phyloP scores from a whole-genome alignment of 1,284 basidiomycete genomes.

The Mycosarcoma mackinlayi region DNA sequence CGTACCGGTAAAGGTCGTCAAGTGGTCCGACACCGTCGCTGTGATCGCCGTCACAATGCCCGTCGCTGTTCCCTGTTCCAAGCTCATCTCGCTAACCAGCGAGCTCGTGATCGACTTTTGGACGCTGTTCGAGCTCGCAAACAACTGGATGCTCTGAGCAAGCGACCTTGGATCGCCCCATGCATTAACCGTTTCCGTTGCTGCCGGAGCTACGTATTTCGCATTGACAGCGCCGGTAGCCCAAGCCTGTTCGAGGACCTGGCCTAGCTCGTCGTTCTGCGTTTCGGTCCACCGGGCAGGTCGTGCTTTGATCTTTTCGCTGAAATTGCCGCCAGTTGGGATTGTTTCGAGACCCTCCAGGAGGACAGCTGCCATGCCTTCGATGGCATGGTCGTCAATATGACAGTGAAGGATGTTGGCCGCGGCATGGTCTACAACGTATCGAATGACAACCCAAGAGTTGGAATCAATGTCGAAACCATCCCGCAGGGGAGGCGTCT shows the following conservation, averaged over 20 bases:
- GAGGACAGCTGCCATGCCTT: conserved; percentile 52
- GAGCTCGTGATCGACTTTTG: conserved; percentile 32
- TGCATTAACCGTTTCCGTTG: conserved; percentile 32
- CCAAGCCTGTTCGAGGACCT: conserved; percentile 23
- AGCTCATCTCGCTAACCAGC: conserved; percentile 25
- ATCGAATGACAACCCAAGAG: conserved; percentile 51
- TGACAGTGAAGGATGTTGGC: conserved; percentile 55
- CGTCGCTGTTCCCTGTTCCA: conserved; percentile 28
- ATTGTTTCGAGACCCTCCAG: conserved; percentile 53
- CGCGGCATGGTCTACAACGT: conserved; percentile 43
- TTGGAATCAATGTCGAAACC: conserved; percentile 52
- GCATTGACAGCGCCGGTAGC: conserved; percentile 17
- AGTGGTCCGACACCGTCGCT: conserved; percentile 22
- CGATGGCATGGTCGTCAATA: conserved; percentile 51
- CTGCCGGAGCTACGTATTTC: conserved; percentile 28
- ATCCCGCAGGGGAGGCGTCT: conserved; percentile 48
- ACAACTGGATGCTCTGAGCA: conserved; percentile 37
- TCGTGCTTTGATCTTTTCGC: conserved; percentile 23
- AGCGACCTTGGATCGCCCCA: conserved; percentile 48
- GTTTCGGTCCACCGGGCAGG: conserved; percentile 33
- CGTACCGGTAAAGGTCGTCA: conserved; percentile 26
- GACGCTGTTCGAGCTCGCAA: conserved; percentile 49
- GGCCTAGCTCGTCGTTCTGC: conserved; percentile 33
- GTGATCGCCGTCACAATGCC: conserved; percentile 25
- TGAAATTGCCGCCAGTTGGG: conserved; percentile 42